Conservation (phyloP, 2,329 filamentous ascomycete species). For the Xylaria sp. region DNA sequence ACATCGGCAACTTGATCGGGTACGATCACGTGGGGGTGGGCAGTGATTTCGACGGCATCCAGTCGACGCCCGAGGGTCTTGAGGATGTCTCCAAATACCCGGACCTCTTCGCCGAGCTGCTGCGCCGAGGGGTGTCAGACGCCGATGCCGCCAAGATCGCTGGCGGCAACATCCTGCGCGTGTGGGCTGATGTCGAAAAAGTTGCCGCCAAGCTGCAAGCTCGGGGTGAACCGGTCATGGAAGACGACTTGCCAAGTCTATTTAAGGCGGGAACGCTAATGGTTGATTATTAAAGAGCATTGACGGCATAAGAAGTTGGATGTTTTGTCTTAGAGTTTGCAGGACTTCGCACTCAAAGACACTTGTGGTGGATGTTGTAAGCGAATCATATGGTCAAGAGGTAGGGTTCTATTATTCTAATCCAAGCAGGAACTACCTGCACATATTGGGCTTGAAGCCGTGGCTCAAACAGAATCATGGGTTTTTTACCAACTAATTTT, state of each 20-base stretch:
- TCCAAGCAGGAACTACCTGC: background rate
- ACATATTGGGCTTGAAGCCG: background rate
- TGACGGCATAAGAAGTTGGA: background rate
- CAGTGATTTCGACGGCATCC: slow-evolving; percentile 88
- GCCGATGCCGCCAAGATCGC: slow-evolving; percentile 78
- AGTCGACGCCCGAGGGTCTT: slow-evolving; percentile 73
- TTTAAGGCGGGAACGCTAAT: background rate
- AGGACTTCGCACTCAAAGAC: background rate
- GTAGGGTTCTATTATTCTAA: background rate
- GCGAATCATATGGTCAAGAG: background rate
- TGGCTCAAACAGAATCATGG: background rate
- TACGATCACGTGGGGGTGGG: slow-evolving; percentile 90
- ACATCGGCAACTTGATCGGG: slow-evolving; percentile 85
- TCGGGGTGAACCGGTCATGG: slow-evolving; percentile 61
- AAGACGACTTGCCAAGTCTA: slow-evolving; percentile 59
- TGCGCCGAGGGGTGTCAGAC: slow-evolving; percentile 78
- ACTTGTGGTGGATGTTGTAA: background rate
- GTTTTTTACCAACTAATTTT: background rate
- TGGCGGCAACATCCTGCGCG: slow-evolving; percentile 82
- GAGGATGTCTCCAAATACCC: slow-evolving; percentile 90
- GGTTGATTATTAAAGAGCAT: background rate
- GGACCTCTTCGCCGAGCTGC: slow-evolving; percentile 77
- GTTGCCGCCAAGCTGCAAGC: slow-evolving; percentile 74
- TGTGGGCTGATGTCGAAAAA: slow-evolving; percentile 82
- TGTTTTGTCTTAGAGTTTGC: background rate